These are phyloP conservation scores for Lactarius vividus DNA, from an alignment of 768 basidiomycete genomes.

Conservation along the genomic window DNA sequence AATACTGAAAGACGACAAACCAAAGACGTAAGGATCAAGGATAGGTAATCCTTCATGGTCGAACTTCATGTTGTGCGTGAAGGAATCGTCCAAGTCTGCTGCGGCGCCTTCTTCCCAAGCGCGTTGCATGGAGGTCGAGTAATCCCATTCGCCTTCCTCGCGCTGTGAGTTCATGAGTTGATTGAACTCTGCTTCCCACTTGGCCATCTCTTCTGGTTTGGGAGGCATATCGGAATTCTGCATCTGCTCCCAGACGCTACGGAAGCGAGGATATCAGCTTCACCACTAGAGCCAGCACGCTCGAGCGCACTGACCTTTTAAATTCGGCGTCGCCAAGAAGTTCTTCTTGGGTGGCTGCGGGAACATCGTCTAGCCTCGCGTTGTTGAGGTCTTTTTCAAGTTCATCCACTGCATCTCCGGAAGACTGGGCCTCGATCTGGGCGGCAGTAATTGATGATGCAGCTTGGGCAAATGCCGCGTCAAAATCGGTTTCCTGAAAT, in stretches of 20 bases:
- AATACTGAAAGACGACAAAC: constrained; percentile 43
- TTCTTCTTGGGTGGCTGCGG: constrained; percentile 21
- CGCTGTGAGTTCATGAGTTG: constrained; percentile 69
- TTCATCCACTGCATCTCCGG: constrained; percentile 44
- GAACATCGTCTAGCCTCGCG: constrained; percentile 27
- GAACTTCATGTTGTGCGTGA: constrained; percentile 44
- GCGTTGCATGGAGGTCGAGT: constrained; percentile 56
- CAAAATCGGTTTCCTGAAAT: constrained; percentile 72
- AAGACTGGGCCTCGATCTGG: constrained; percentile 37
- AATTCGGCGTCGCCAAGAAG: constrained; percentile 42
- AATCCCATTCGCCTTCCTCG: constrained; percentile 53
- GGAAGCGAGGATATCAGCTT: constrained; percentile 4
- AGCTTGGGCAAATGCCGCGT: constrained; percentile 76
- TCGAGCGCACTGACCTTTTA: constrained; percentile 44
- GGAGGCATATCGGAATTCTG: constrained; percentile 58
- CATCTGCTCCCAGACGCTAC: constrained; percentile 61
- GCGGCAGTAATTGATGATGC: constrained; percentile 48
- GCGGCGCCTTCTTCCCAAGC: constrained; percentile 46
- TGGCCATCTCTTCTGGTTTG: constrained; percentile 60
- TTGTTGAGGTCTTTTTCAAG: constrained; percentile 41
- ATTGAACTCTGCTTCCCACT: constrained; percentile 83
- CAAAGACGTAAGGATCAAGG: constrained; percentile 72
- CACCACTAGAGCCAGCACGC: neutral
- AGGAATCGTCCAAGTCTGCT: constrained; percentile 33
- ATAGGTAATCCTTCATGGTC: constrained; percentile 75